Base-by-base conservation (phyloP, 2,329 filamentous ascomycete species). In the Cytospora mali region DNA sequence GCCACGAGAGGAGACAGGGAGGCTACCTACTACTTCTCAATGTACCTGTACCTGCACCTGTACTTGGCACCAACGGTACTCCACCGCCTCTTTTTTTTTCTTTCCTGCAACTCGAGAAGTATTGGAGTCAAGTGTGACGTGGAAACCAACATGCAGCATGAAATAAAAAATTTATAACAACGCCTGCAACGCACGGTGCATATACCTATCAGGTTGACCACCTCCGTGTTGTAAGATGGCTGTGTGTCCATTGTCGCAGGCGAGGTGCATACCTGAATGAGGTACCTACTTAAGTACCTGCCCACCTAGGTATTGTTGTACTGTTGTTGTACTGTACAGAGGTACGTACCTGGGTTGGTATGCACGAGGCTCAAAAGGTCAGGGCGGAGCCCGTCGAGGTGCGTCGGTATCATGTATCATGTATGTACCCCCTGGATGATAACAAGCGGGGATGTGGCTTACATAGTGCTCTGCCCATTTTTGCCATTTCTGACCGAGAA, bases 61-160 rank as follows among this genome's bases (percentile, higher is more conserved):
- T 21, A 23, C 53, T 33, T 53, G 28, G 27, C 29, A 29, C 53
- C 29, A 54, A 28, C 28, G 35, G 54, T 39, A 48, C 55, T 59
- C 63, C 60, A 65, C 63, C 60, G 55, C 61, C 55, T 33, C 60
- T 65, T 63, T 31, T 27, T 58, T 33, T 62, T 65, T 63, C 39
- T 27, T 39, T 50, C 58, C 50, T 60, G 33, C 50, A 54, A 39
- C 50, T 25, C 27, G 6, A 49, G 27, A n/a, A 29, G 29, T 39
- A 50, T 21, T 60, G 28, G 35, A 21, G 35, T 33, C 50, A 33
- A 42, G 57, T 28, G 50, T 54, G 42, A n/a, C 33, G 27, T 46
- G 25, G 27, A 13, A 33, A 48, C 48, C 29, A 49, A 39, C 28
- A 18, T 55, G 62, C 55, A 61, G 29, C 39, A 48, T 57, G 42